phyloP scores from a whole-genome alignment of 1,284 basidiomycete species.

The Lentinula novae-zelandiae region DNA sequence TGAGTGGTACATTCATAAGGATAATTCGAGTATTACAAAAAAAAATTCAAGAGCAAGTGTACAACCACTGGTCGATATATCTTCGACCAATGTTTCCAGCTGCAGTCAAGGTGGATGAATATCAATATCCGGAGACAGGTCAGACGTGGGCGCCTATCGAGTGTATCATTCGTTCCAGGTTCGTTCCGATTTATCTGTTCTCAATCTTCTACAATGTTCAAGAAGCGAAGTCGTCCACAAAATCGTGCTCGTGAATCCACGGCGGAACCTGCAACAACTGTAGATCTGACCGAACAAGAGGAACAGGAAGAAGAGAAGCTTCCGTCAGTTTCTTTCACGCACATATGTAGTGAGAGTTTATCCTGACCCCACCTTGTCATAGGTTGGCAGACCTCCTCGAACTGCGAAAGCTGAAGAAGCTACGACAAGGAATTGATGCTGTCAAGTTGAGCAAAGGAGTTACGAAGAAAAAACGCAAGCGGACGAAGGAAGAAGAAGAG shows the following conservation, averaged over 20 bases:
- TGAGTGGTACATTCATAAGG: too few species aligned
- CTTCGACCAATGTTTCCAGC: too few species aligned
- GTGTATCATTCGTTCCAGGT: too few species aligned
- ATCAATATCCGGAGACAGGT: not conserved
- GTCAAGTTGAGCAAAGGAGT: slow-evolving; percentile 85
- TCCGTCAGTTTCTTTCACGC: slow-evolving; percentile 39
- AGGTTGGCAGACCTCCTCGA: slow-evolving; percentile 84
- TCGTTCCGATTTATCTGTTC: too few species aligned
- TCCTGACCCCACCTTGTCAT: slow-evolving; percentile 12
- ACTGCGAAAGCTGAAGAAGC: slow-evolving; percentile 73
- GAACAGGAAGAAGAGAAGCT: slow-evolving; percentile 41
- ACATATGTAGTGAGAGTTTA: not conserved
- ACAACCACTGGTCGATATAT: too few species aligned
- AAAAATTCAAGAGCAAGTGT: too few species aligned
- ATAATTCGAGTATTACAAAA: too few species aligned
- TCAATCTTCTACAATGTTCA: slow-evolving; percentile 40
- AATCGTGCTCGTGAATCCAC: slow-evolving; percentile 45
- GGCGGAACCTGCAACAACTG: slow-evolving; percentile 34
- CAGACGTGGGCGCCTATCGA: not conserved
- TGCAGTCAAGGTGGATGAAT: too few species aligned
- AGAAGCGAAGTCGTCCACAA: slow-evolving; percentile 60
- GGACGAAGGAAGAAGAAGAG: slow-evolving; percentile 46
- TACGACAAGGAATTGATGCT: slow-evolving; percentile 83
- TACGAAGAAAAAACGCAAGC: slow-evolving; percentile 65
- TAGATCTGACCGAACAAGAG: slow-evolving; percentile 27